Conservation (phyloP, 1,139 yeast genomes). For the Keqinozyma sinolaborantium region DNA sequence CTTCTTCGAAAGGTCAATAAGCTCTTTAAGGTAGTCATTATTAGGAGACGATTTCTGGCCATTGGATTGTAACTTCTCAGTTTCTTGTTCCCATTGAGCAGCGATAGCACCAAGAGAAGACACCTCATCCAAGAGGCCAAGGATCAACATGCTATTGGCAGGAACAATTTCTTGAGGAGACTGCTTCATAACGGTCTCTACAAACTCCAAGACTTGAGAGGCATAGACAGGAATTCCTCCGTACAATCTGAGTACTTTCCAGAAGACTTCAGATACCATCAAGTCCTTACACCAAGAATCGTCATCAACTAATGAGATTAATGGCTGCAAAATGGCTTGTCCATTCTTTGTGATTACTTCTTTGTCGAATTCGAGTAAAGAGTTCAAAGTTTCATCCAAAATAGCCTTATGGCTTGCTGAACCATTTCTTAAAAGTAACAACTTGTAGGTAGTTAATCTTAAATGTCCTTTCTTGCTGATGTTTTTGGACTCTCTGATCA, state of each 20-base stretch:
- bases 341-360: slow-evolving; percentile 46
- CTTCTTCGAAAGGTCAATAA: slow-evolving; percentile 55
- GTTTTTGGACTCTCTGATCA: slow-evolving; percentile 11
- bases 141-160: slow-evolving; percentile 56
- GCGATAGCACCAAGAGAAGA: slow-evolving; percentile 83
- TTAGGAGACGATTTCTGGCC: slow-evolving; percentile 18
- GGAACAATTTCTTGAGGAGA: slow-evolving; percentile 37
- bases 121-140: slow-evolving; percentile 75
- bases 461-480: slow-evolving; percentile 28
- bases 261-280: slow-evolving; percentile 49
- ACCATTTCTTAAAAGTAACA: slow-evolving; percentile 36
- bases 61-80: slow-evolving; percentile 22
- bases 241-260: slow-evolving; percentile 59
- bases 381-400: slow-evolving; percentile 20
- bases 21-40: slow-evolving; percentile 43
- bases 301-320: slow-evolving; percentile 48
- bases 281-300: slow-evolving; percentile 45
- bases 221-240: slow-evolving; percentile 57
- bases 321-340: slow-evolving; percentile 47
- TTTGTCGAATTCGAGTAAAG: slow-evolving; percentile 27
- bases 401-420: slow-evolving; percentile 12
- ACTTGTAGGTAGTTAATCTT: slow-evolving; percentile 36
- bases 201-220: slow-evolving; percentile 43
- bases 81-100: slow-evolving; percentile 70
- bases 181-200: slow-evolving; percentile 39